phyloP scores from a whole-genome alignment of 768 basidiomycete genomes.

The Megacollybia marginata region DNA sequence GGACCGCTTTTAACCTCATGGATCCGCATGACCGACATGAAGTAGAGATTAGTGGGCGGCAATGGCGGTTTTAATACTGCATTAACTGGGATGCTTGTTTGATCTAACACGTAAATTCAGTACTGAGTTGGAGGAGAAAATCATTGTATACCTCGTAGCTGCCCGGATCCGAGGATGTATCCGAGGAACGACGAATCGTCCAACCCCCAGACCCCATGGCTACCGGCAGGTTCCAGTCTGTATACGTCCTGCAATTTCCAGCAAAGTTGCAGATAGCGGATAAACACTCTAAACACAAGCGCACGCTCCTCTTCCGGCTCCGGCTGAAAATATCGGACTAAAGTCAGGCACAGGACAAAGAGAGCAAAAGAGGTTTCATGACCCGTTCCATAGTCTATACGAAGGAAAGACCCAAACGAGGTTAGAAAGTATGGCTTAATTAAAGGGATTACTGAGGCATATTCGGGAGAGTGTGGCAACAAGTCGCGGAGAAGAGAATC shows the following conservation, averaged over 20 bases:
- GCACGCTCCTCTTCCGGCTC: constrained; percentile 53
- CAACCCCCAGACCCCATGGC: constrained; percentile 96
- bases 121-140: background rate
- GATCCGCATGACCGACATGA: constrained; percentile 71
- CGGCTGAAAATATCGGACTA: constrained; percentile 58
- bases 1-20: constrained; percentile 78
- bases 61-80: constrained; percentile 52
- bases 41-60: constrained; percentile 71
- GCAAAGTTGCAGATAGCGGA: constrained; percentile 73
- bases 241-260: constrained; percentile 88
- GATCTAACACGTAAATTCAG: constrained; percentile 33
- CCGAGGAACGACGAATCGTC: constrained; percentile 89
- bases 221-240: constrained; percentile 90
- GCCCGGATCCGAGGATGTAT: constrained; percentile 87
- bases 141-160: constrained; percentile 57
- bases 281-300: constrained; percentile 54
- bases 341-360: constrained; percentile 66
- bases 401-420: constrained; percentile 83
- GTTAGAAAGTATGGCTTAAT: constrained; percentile 72
- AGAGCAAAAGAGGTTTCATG: constrained; percentile 88
- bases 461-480: constrained; percentile 31
- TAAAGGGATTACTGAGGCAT: constrained; percentile 43
- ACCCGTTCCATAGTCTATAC: constrained; percentile 96
- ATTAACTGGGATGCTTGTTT: constrained; percentile 55
- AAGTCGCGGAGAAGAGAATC: constrained; percentile 41